phyloP scores from a whole-genome alignment of 129 eudicot species.

The Erigeron canadensis region DNA sequence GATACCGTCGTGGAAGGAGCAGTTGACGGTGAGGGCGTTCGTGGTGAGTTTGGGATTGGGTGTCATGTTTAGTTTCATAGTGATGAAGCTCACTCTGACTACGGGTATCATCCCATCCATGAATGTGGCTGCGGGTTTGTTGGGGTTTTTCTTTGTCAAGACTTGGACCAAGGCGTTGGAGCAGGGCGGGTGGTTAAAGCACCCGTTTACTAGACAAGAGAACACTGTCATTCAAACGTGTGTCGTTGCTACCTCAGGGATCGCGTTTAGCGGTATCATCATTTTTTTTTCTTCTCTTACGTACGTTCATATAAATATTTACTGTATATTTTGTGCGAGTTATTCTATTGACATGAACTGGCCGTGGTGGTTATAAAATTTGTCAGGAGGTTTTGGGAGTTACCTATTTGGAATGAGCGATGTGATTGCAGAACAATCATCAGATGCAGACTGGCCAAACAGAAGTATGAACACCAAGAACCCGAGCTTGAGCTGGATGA shows the following conservation, averaged over 20 bases:
- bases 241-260: conserved; percentile 48
- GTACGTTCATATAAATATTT: not conserved
- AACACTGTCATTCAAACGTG: conserved; percentile 54
- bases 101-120: conserved; percentile 67
- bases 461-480: conserved; percentile 49
- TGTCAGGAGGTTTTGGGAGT: conserved; percentile 47
- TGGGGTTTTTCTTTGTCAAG: conserved; percentile 62
- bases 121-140: conserved; percentile 60
- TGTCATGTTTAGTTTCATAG: conserved; percentile 57
- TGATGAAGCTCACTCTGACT: conserved; percentile 61
- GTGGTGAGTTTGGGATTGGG: conserved; percentile 51
- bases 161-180: conserved; percentile 41
- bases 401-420: conserved; percentile 49
- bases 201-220: conserved; percentile 51
- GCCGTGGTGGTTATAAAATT: not conserved
- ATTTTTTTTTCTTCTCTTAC: not conserved
- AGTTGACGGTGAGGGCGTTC: conserved; percentile 60
- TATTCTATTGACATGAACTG: too few species aligned
- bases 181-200: conserved; percentile 39
- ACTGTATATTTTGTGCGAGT: too few species aligned
- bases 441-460: conserved; percentile 26
- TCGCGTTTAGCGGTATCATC: conserved; percentile 43
- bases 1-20: conserved; percentile 61
- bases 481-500: conserved; percentile 68
- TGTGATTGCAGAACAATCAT: conserved; percentile 24